Conservation (phyloP, 2,329 filamentous ascomycete genomes). For the Penicillium sp. region DNA sequence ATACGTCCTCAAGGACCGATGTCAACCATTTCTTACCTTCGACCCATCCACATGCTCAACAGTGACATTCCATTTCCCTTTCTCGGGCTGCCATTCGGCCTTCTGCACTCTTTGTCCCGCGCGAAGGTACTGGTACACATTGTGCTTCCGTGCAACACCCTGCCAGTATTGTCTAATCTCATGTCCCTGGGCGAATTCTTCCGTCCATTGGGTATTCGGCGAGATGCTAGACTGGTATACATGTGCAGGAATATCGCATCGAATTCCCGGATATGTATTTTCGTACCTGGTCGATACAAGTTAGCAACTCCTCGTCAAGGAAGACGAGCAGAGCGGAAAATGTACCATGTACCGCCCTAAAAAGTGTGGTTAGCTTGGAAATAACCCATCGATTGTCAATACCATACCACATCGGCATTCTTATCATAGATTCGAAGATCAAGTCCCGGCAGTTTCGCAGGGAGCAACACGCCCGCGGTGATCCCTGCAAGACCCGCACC, state of each 20-base stretch:
- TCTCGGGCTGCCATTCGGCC: conserved; percentile 47
- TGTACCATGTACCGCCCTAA: conserved; percentile 41
- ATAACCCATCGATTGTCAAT: background rate
- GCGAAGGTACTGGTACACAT: conserved; percentile 53
- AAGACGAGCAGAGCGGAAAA: background rate
- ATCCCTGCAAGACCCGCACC: conserved; percentile 58
- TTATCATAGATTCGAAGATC: conserved; percentile 60
- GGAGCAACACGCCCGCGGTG: conserved; percentile 57
- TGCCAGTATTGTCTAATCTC: conserved; percentile 64
- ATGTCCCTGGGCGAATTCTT: conserved; percentile 56
- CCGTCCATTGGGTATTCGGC: conserved; percentile 60
- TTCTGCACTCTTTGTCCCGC: conserved; percentile 50
- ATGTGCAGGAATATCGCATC: conserved; percentile 61
- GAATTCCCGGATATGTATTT: conserved; percentile 54
- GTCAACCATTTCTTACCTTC: conserved; percentile 10
- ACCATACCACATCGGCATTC: conserved; percentile 55
- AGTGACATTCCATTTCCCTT: conserved; percentile 50
- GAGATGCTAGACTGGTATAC: conserved; percentile 62
- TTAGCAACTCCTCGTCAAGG: conserved; percentile 2
- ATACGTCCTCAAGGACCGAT: background rate
- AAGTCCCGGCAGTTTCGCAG: conserved; percentile 59
- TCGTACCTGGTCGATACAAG: conserved; percentile 27
- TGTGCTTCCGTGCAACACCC: conserved; percentile 52
- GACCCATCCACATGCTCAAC: conserved; percentile 29
- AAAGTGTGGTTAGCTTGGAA: background rate